Evolutionary conservation across 345 rosid species (phyloP).

Genomic region (Linum tenue): DNA sequence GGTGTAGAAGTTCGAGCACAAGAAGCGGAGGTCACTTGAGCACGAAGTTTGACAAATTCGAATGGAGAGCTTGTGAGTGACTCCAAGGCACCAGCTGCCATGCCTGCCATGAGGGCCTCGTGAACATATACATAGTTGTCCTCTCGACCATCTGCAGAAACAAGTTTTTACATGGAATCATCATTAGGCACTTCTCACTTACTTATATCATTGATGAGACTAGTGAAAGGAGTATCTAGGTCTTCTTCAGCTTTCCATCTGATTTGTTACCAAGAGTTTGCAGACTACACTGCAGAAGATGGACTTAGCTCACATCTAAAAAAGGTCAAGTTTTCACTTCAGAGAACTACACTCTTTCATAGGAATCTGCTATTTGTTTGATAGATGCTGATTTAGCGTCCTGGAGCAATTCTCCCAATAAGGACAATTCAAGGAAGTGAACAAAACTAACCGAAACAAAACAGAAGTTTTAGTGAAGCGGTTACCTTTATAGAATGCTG

Average conservation of each 20-base stretch:
- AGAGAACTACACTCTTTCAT: too few relatives aligned
- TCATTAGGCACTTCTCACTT: too few relatives aligned
- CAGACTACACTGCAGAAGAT: too few relatives aligned
- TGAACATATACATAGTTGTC: slow-evolving; percentile 51
- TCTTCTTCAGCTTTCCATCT: too few relatives aligned
- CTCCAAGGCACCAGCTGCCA: slow-evolving; percentile 74
- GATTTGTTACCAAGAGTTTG: too few relatives aligned
- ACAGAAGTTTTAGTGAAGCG: not conserved
- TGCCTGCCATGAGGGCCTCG: slow-evolving; percentile 76
- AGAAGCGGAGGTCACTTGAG: slow-evolving; percentile 72
- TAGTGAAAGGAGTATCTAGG: too few relatives aligned
- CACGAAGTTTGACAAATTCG: slow-evolving; percentile 70
- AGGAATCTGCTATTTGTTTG: not conserved
- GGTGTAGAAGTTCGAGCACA: slow-evolving; percentile 30
- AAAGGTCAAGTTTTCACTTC: not conserved
- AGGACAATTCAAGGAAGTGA: too few relatives aligned
- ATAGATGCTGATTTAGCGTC: too few relatives aligned
- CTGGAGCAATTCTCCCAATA: not conserved
- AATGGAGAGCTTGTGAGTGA: slow-evolving; percentile 62
- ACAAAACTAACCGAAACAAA: not conserved
- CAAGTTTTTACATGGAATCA: not conserved
- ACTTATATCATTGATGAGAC: too few relatives aligned
- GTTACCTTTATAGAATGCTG: slow-evolving; percentile 77
- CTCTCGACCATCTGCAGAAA: slow-evolving; percentile 69
- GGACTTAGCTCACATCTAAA: not conserved